phyloP scores from a whole-genome alignment of 1,284 basidiomycete genomes.

The Retiboletus flavoniger region DNA sequence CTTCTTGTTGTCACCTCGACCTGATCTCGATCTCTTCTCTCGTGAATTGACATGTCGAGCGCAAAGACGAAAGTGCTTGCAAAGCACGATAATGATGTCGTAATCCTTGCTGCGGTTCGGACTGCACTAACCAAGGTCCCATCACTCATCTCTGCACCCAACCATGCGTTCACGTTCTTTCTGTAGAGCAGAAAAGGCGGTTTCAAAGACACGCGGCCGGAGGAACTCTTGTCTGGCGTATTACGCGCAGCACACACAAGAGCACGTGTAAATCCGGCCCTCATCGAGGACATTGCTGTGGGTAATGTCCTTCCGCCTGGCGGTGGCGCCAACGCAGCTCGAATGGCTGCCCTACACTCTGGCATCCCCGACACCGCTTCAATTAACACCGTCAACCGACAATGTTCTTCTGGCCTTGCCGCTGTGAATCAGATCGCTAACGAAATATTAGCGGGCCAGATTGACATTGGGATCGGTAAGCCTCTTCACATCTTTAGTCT shows the following conservation, averaged over 20 bases:
- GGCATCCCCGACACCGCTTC: slow-evolving; percentile 84
- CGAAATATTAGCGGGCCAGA: slow-evolving; percentile 80
- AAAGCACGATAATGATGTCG: slow-evolving; percentile 79
- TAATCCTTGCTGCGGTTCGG: slow-evolving; percentile 85
- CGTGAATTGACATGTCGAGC: slow-evolving; percentile 23
- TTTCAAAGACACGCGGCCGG: slow-evolving; percentile 91
- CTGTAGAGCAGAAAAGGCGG: slow-evolving; percentile 82
- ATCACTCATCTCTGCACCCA: background rate
- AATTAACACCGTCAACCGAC: slow-evolving; percentile 90
- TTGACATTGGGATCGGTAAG: slow-evolving; percentile 90
- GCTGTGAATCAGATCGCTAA: slow-evolving; percentile 91
- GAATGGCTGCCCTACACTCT: slow-evolving; percentile 92
- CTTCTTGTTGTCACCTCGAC: background rate
- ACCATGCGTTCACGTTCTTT: slow-evolving; percentile 14
- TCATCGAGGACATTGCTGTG: slow-evolving; percentile 88
- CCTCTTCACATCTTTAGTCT: slow-evolving; percentile 7
- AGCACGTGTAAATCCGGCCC: slow-evolving; percentile 70
- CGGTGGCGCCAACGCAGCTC: slow-evolving; percentile 86
- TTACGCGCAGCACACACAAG: slow-evolving; percentile 71
- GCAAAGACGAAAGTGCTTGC: slow-evolving; percentile 49
- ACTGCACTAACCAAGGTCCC: slow-evolving; percentile 86
- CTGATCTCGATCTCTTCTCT: background rate
- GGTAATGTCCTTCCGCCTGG: slow-evolving; percentile 94
- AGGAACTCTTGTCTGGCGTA: slow-evolving; percentile 85
- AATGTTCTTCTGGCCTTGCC: slow-evolving; percentile 91